A percentile compares a stretch with the other conserved stretches of the same genome.
phyloP scores from a whole-genome alignment of 1,284 basidiomycete species.

The Cutaneotrichosporon dermatis region DNA sequence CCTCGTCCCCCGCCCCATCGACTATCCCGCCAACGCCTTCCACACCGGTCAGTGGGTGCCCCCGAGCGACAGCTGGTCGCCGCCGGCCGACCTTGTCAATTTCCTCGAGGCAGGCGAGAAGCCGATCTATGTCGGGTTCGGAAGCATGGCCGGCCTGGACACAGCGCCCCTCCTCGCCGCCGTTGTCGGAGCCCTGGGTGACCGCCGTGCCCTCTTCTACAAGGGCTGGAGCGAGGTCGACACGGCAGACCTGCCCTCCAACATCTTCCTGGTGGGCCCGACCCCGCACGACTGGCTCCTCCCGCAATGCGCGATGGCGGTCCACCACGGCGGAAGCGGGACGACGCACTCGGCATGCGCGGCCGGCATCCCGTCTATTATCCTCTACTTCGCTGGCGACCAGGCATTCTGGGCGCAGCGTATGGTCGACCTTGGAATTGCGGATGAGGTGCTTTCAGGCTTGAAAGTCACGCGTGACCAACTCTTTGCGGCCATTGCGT shows the following conservation, averaged over 20 bases:
- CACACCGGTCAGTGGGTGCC: background rate
- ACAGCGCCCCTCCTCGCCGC: background rate
- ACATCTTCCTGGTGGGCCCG: background rate
- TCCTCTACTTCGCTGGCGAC: background rate
- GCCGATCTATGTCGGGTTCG: background rate
- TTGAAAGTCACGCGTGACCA: background rate
- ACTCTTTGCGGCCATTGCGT: background rate
- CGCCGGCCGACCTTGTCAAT: background rate
- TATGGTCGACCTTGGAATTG: background rate
- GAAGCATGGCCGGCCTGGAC: constrained; percentile 1
- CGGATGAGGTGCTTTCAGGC: background rate
- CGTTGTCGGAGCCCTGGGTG: background rate
- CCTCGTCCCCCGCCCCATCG: background rate
- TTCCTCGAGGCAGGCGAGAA: background rate
- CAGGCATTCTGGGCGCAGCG: constrained; percentile 1
- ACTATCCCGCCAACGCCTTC: background rate
- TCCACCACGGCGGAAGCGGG: constrained; percentile 1
- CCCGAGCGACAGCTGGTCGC: background rate
- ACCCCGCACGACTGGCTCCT: background rate
- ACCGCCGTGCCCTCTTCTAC: background rate
- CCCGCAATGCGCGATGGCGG: background rate
- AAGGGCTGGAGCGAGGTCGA: background rate
- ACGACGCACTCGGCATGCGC: background rate
- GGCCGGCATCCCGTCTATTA: background rate
- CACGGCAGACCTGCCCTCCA: background rate